These are phyloP conservation scores for Termitomyces sp. DNA, from an alignment of 1,284 basidiomycete genomes.

Conservation along the genomic window DNA sequence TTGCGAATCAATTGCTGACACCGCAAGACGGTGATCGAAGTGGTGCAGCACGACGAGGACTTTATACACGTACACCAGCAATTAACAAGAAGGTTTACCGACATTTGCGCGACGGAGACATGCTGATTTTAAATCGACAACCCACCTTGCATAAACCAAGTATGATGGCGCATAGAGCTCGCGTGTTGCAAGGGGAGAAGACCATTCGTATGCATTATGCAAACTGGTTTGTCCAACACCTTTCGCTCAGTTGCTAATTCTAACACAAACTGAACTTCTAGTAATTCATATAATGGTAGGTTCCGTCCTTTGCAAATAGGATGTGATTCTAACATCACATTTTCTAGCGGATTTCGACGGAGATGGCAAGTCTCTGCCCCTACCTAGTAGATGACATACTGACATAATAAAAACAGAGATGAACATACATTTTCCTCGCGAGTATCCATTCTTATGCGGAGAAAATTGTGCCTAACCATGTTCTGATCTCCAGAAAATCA, in stretches of 20 bases:
- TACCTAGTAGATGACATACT: conserved; percentile 3
- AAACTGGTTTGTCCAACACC: conserved; percentile 72
- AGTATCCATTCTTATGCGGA: conserved; percentile 22
- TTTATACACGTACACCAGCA: conserved; percentile 67
- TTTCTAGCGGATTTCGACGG: conserved; percentile 94
- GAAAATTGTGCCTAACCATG: conserved; percentile 9
- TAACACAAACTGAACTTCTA: conserved; percentile 24
- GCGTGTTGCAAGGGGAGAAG: conserved; percentile 92
- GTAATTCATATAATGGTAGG: conserved; percentile 95
- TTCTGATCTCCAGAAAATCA: conserved; percentile 66
- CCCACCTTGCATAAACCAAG: conserved; percentile 99
- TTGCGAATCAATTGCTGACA: conserved; percentile 96
- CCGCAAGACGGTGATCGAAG: conserved; percentile 74
- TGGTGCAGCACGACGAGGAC: conserved; percentile 44
- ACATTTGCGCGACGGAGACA: conserved; percentile 93
- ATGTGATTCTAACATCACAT: conserved; percentile 9
- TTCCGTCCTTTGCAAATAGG: not conserved
- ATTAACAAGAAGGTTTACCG: conserved; percentile 98
- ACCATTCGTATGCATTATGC: conserved; percentile 99
- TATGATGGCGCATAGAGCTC: conserved; percentile 99
- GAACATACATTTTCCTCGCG: conserved; percentile 99
- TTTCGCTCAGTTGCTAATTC: not conserved
- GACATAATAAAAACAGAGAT: conserved; percentile 59
- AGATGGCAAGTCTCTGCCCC: conserved; percentile 58
- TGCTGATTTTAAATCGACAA: conserved; percentile 96